Base-by-base conservation (phyloP, 2,329 filamentous ascomycete genomes). In the Trichoderma afroharzianum region DNA sequence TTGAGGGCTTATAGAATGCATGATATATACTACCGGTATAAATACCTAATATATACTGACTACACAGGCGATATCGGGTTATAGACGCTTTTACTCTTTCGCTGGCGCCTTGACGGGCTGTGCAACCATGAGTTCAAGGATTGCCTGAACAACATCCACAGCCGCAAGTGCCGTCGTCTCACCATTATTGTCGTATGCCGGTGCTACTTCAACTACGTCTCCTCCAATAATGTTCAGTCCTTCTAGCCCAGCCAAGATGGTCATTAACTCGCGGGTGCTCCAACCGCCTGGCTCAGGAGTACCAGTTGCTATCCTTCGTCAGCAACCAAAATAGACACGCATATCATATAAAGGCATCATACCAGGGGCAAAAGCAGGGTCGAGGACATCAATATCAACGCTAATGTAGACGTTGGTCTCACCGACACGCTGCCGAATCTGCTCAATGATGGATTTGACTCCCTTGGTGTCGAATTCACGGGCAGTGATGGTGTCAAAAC, bases 201-300 rank as follows among this genome's bases (percentile, higher is more conserved):
- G 94, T 33, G 91, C 88, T 4, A 97, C 93, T 84, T 97, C 93
- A 9, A 97, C 94, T 63, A 97, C 88, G 81, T 97, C 93, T 0
- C 92, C 93, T 0, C 93, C 94, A 5, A 97, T 92, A 5, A 97
- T 83, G 76, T 97, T 95, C 79, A 97, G 80, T 0, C 85, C 88
- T 81, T 96, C 93, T 32, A 97, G 87, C 0, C 92, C 93, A 43
- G 93, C 84, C 77, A 97, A 80, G 69, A 97, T 93, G 6, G 91
- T 85, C 72, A 96, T 94, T 74, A 97, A 83, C 82, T 97, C 93
- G 58, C 93, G 85, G 24, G 91, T 94, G 3, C 92, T 95, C 93
- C 93, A 97, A 28, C 93, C 93, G 72, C 93, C 93, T 0, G 93
- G 91, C 82, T 96, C 93, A 0, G 93, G 93, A 0, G 93, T 96